Evolutionary conservation across 257 asterid species (phyloP).

Genomic region (Thymus mandschuricus): DNA sequence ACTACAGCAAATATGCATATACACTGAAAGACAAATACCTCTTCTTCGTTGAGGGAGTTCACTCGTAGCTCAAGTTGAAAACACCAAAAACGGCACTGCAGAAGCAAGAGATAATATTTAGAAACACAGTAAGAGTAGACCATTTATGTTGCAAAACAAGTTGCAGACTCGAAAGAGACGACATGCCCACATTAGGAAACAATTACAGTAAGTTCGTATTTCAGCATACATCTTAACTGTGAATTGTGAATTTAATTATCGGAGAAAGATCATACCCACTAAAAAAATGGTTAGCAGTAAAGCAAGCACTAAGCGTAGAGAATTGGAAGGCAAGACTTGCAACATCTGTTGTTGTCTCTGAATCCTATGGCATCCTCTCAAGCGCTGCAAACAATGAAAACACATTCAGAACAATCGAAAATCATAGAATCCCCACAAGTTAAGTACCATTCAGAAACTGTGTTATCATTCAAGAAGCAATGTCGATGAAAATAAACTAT

Average conservation of each 20-base stretch:
- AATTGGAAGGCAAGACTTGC: slow-evolving; percentile 42
- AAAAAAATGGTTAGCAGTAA: slow-evolving; percentile 65
- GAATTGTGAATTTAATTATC: not conserved
- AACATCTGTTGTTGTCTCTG: slow-evolving; percentile 52
- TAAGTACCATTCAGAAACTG: not conserved
- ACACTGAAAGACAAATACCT: slow-evolving; percentile 25
- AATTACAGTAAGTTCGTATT: not conserved
- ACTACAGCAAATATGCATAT: not conserved
- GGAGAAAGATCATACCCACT: slow-evolving; percentile 56
- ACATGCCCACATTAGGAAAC: not conserved
- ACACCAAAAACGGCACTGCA: slow-evolving; percentile 53
- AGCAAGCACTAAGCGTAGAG: slow-evolving; percentile 58
- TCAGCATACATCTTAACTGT: not conserved
- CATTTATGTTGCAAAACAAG: not conserved
- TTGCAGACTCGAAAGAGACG: not conserved
- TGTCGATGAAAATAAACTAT: not conserved
- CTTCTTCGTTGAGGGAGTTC: slow-evolving; percentile 12
- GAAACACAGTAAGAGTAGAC: not conserved
- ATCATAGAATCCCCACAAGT: not conserved
- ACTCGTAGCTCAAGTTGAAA: slow-evolving; percentile 31
- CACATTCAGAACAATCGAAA: slow-evolving; percentile 26
- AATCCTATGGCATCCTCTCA: slow-evolving; percentile 51
- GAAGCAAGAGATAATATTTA: slow-evolving; percentile 28
- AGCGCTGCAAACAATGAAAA: slow-evolving; percentile 47
- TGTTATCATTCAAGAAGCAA: not conserved